A percentile compares a stretch with the other conserved stretches of the same genome.
phyloP scores from a whole-genome alignment of 306 rosid genomes.

The Corylus americana region DNA sequence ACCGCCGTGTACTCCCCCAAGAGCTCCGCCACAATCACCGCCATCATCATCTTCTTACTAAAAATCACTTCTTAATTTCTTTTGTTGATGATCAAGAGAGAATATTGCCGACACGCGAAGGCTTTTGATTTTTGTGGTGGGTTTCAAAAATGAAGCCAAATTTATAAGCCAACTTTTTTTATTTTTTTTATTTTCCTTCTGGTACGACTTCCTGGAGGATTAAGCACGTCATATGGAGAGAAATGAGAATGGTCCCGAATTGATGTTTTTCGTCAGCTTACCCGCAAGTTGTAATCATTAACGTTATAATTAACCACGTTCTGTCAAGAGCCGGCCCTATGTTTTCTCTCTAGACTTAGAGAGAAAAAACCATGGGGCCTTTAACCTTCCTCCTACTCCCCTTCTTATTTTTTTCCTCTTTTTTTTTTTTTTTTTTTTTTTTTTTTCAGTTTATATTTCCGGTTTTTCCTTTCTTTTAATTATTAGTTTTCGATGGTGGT shows the following conservation, averaged over 20 bases:
- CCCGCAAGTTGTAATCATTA: constrained; percentile 32
- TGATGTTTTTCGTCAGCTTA: neutral
- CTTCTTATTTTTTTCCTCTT: no score
- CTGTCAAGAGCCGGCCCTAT: neutral
- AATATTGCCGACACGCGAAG: neutral
- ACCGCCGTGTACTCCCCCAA: constrained; percentile 49
- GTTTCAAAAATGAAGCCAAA: constrained; percentile 20
- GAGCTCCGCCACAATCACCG: constrained; percentile 52
- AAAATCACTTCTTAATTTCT: neutral
- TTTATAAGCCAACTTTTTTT: constrained; percentile 3
- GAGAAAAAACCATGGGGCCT: no score
- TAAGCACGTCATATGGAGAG: constrained; percentile 5
- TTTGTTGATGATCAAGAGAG: neutral
- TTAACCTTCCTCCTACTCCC: neutral
- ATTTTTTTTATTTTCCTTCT: no score
- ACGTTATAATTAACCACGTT: neutral
- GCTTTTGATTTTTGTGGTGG: neutral
- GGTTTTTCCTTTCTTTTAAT: no score
- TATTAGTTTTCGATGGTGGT: no score
- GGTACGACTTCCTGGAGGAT: neutral
- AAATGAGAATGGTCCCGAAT: neutral
- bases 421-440: no score
- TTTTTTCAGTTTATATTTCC: no score
- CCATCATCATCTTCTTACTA: constrained; percentile 58
- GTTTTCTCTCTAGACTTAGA: no score